Evolutionary conservation across 2,329 filamentous ascomycete species (phyloP).

Genomic region (Knufia petricola): DNA sequence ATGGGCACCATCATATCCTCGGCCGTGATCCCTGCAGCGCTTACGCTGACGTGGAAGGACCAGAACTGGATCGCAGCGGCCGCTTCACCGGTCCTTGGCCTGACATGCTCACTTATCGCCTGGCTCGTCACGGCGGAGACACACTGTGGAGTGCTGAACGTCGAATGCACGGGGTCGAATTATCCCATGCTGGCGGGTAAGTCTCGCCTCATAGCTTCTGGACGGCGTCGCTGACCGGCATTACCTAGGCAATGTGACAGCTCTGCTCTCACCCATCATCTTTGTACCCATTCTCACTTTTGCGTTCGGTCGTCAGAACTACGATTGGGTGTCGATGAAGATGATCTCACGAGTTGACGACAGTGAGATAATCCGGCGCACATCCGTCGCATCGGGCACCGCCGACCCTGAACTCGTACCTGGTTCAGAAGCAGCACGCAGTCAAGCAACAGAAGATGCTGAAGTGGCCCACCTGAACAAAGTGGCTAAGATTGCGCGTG

Average conservation of each 20-base stretch:
- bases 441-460: constrained; percentile 28
- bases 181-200: constrained; percentile 19
- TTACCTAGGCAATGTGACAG: constrained; percentile 73
- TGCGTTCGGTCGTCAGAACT: constrained; percentile 60
- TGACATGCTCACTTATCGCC: constrained; percentile 58
- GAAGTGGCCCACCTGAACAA: constrained; percentile 44
- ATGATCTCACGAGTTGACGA: constrained; percentile 71
- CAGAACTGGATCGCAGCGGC: constrained; percentile 69
- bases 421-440: constrained; percentile 32
- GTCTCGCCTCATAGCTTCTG: neutral
- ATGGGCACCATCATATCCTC: constrained; percentile 88
- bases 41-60: constrained; percentile 70
- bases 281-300: constrained; percentile 69
- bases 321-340: constrained; percentile 80
- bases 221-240: constrained; percentile 55
- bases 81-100: constrained; percentile 58
- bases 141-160: constrained; percentile 57
- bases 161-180: constrained; percentile 71
- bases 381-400: constrained; percentile 30
- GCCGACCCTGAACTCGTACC: constrained; percentile 57
- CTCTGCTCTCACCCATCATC: constrained; percentile 64
- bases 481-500: constrained; percentile 46
- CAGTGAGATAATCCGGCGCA: constrained; percentile 55
- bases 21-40: constrained; percentile 70
- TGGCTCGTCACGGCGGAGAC: constrained; percentile 70